These are phyloP conservation scores for Elongisporangium prolatum DNA, from an alignment of 352 stramenopile genomes.

Conservation along the genomic window DNA sequence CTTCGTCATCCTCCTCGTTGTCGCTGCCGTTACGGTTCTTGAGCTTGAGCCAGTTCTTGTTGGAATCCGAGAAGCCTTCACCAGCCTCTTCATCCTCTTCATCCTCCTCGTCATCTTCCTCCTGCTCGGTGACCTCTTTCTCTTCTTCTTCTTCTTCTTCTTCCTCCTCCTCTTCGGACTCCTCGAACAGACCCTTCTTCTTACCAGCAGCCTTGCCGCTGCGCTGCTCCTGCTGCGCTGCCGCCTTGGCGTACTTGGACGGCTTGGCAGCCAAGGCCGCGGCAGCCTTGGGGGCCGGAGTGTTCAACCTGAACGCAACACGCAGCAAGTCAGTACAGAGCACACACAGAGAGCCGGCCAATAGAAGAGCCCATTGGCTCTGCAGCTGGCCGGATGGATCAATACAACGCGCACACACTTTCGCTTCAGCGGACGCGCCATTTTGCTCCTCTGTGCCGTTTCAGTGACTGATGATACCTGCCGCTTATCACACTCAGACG, in stretches of 20 bases:
- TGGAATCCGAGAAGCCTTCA: conserved; percentile 72
- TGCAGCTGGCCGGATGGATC: neutral
- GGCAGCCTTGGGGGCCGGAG: conserved; percentile 20
- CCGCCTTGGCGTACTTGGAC: conserved; percentile 79
- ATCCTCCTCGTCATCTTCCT: conserved; percentile 46
- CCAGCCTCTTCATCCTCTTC: conserved; percentile 30
- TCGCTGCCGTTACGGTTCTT: conserved; percentile 49
- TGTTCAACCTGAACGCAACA: conserved; percentile 14
- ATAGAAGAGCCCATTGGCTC: neutral
- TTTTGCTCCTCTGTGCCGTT: conserved; percentile 26
- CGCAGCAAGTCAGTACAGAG: neutral
- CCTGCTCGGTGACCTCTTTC: conserved; percentile 38
- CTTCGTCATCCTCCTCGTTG: conserved; percentile 38
- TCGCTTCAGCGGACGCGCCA: conserved; percentile 53
- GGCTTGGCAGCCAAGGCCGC: conserved; percentile 11
- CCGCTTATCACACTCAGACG: neutral
- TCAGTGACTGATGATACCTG: conserved; percentile 6
- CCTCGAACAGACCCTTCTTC: conserved; percentile 60
- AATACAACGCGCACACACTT: conserved; percentile 18
- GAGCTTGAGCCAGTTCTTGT: conserved; percentile 83
- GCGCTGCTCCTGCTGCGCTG: conserved; percentile 61
- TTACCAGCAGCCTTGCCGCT: conserved; percentile 9
- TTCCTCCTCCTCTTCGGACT: conserved; percentile 57
- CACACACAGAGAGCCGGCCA: neutral
- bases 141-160: conserved; percentile 36